These are phyloP conservation scores for Protomyces inundatus DNA, from an alignment of 1,139 yeast species.

Conservation along the genomic window DNA sequence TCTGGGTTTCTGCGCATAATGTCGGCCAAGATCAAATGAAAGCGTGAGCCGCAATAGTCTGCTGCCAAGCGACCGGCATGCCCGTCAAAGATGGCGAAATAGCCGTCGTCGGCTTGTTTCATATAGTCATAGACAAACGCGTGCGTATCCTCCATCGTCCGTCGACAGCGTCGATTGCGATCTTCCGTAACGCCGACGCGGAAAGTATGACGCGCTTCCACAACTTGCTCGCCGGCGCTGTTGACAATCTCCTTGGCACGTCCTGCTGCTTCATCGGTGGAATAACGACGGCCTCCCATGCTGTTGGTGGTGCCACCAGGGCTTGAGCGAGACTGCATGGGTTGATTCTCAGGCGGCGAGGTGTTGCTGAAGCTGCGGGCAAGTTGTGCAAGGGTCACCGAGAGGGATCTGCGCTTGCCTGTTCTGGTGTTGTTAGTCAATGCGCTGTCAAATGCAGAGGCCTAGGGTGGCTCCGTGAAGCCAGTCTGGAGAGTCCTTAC, in stretches of 20 bases:
- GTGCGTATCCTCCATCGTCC: slow-evolving; percentile 96
- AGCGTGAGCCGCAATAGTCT: slow-evolving; percentile 87
- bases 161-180: slow-evolving; percentile 70
- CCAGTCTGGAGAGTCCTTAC: neutral
- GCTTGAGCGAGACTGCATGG: neutral
- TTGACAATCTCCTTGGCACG: slow-evolving; percentile 3
- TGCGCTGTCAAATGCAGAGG: neutral
- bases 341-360: slow-evolving; percentile 11
- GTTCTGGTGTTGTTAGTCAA: neutral
- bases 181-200: slow-evolving; percentile 85
- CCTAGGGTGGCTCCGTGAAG: neutral
- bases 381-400: slow-evolving; percentile 25
- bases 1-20: slow-evolving; percentile 43
- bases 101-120: slow-evolving; percentile 86
- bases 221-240: slow-evolving; percentile 22
- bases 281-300: neutral
- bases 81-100: slow-evolving; percentile 94
- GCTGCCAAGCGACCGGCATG: slow-evolving; percentile 96
- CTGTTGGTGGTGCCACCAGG: neutral
- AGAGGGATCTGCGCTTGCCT: slow-evolving; percentile 26
- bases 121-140: slow-evolving; percentile 90
- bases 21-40: slow-evolving; percentile 62
- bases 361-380: slow-evolving; percentile 9
- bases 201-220: slow-evolving; percentile 33
- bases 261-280: slow-evolving; percentile 10